Evolutionary conservation across 305 asterid genomes (phyloP).

Genomic region (Fraxinus dipetala): DNA sequence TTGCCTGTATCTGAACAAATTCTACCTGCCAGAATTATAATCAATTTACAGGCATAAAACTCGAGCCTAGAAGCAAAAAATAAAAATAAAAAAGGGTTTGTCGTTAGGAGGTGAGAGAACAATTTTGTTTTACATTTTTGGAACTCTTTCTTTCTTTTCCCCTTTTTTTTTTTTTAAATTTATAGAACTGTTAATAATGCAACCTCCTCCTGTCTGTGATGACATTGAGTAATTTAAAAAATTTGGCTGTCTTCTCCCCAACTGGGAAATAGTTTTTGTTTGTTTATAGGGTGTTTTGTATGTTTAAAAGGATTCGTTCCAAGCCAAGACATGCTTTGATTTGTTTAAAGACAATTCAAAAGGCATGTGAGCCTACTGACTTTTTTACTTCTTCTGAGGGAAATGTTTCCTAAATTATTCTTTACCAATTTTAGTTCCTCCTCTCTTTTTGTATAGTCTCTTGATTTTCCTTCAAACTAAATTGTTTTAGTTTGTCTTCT

Average conservation of each 20-base stretch:
- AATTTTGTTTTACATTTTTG: constrained; percentile 35
- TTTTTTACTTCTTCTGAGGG: background rate
- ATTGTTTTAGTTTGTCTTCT: background rate
- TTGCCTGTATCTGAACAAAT: constrained; percentile 28
- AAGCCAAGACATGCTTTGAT: background rate
- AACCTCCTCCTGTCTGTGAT: constrained; percentile 20
- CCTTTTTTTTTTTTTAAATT: constrained; percentile 16
- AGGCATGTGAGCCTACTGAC: background rate
- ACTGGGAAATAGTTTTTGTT: background rate
- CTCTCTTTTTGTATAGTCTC: background rate
- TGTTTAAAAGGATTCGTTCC: background rate
- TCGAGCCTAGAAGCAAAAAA: constrained; percentile 16
- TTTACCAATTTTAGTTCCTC: background rate
- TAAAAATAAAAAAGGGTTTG: background rate
- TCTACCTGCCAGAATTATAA: constrained; percentile 7
- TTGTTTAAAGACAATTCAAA: background rate
- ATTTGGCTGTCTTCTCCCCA: background rate
- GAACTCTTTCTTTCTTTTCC: background rate
- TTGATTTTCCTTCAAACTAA: background rate
- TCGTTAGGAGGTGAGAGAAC: constrained; percentile 35
- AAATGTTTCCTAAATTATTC: background rate
- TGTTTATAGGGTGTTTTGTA: background rate
- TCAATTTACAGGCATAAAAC: constrained; percentile 27
- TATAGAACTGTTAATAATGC: constrained; percentile 49
- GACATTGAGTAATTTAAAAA: background rate